Conservation (phyloP, 192 early-diverging fungal species). For the Gonapodya prolifera region DNA sequence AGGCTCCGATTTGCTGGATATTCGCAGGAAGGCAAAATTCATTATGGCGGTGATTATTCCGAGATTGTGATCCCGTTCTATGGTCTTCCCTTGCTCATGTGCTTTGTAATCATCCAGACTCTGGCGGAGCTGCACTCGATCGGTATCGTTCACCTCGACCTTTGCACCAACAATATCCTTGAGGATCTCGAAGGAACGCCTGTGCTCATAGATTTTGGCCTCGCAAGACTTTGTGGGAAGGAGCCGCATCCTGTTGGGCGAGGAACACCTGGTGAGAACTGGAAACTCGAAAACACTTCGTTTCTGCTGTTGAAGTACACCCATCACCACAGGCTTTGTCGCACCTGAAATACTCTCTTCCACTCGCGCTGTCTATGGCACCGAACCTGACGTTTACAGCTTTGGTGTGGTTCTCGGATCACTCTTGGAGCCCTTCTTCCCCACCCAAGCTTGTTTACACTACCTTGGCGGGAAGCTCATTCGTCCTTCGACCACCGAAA, state of each 20-base stretch:
- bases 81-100: too few species aligned
- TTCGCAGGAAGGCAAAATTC: conserved; percentile 32
- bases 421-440: conserved; percentile 61
- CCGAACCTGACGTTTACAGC: conserved; percentile 51
- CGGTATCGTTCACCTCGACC: conserved; percentile 54
- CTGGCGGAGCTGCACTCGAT: conserved; percentile 45
- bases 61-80: too few species aligned
- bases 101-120: conserved; percentile 19
- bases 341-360: conserved; percentile 41
- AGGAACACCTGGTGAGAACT: conserved; percentile 60
- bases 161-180: conserved; percentile 53
- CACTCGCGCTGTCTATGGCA: conserved; percentile 20
- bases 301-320: too few species aligned
- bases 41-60: conserved; percentile 27
- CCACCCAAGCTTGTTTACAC: conserved; percentile 38
- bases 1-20: conserved; percentile 34
- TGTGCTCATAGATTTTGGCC: conserved; percentile 64
- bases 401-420: conserved; percentile 57
- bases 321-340: too few species aligned
- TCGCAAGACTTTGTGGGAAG: conserved; percentile 32
- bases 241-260: conserved; percentile 34
- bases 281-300: too few species aligned
- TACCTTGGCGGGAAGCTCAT: conserved; percentile 58
- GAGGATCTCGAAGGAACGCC: conserved; percentile 35
- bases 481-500: conserved; percentile 50